Evolutionary conservation across 257 asterid genomes (phyloP).

Genomic region (Ilex aquifolium): DNA sequence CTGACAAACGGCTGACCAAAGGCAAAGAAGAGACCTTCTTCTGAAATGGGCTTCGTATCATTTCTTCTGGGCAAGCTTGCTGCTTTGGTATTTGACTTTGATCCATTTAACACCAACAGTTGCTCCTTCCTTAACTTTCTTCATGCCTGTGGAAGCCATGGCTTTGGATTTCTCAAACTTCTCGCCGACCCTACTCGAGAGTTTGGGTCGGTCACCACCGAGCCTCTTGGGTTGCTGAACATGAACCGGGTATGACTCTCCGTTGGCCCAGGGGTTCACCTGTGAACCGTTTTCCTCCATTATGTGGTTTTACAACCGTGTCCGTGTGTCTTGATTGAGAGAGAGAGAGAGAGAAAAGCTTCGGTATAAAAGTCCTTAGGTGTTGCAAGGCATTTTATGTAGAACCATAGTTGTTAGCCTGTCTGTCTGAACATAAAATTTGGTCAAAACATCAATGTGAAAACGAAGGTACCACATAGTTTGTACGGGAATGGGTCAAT

Average conservation of each 20-base stretch:
- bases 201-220: slow-evolving; percentile 24
- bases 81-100: slow-evolving; percentile 39
- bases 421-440: too few relatives aligned
- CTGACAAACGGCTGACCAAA: too few relatives aligned
- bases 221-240: slow-evolving; percentile 19
- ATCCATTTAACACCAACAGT: slow-evolving; percentile 51
- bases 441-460: too few relatives aligned
- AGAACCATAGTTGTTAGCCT: too few relatives aligned
- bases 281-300: background rate
- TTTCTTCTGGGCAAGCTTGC: slow-evolving; percentile 50
- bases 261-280: slow-evolving; percentile 23
- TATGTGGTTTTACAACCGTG: background rate
- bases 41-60: background rate
- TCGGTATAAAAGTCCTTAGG: too few relatives aligned
- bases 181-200: slow-evolving; percentile 33
- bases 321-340: too few relatives aligned
- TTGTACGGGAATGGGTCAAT: too few relatives aligned
- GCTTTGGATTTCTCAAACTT: slow-evolving; percentile 51
- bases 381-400: too few relatives aligned
- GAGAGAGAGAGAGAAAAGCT: too few relatives aligned
- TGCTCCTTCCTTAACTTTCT: slow-evolving; percentile 51
- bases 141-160: slow-evolving; percentile 40
- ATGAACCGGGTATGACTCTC: background rate
- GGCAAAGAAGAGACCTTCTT: too few relatives aligned
- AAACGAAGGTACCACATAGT: too few relatives aligned